Evolutionary conservation across 2,329 filamentous ascomycete species (phyloP).

Genomic region (Paecilomyces niveus): DNA sequence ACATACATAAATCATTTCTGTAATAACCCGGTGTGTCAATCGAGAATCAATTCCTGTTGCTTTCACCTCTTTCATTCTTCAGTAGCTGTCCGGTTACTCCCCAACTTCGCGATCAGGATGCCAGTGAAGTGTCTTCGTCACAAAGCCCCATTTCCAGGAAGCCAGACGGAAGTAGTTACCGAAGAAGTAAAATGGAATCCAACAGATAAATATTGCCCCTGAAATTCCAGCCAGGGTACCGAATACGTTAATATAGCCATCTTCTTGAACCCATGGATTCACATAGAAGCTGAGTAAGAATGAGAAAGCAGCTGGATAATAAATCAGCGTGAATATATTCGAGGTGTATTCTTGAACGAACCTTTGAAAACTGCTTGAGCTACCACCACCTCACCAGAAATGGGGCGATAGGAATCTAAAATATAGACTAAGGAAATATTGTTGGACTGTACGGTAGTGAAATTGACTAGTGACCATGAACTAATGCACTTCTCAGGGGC

Average conservation of each 20-base stretch:
- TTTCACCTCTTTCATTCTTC: too few relatives aligned
- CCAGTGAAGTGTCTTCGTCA: neutral
- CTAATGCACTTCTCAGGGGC: too few relatives aligned
- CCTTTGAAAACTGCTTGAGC: constrained; percentile 48
- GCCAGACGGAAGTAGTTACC: neutral
- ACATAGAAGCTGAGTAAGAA: neutral
- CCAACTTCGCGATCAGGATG: neutral
- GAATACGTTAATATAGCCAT: neutral
- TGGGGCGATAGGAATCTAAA: constrained; percentile 51
- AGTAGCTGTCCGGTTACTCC: neutral
- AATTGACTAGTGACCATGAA: neutral
- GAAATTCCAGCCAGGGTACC: neutral
- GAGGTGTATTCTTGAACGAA: neutral
- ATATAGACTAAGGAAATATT: constrained; percentile 52
- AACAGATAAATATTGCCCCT: neutral
- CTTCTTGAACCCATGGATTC: neutral
- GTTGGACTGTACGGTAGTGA: constrained; percentile 20
- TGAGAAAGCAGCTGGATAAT: neutral
- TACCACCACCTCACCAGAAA: constrained; percentile 50
- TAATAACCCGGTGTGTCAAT: too few relatives aligned
- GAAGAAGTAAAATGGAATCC: neutral
- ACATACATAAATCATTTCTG: too few relatives aligned
- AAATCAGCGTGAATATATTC: neutral
- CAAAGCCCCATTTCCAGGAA: neutral
- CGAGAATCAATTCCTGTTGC: too few relatives aligned